Conservation (phyloP, 441 rosid genomes). For the Syzygium syzygioides region DNA sequence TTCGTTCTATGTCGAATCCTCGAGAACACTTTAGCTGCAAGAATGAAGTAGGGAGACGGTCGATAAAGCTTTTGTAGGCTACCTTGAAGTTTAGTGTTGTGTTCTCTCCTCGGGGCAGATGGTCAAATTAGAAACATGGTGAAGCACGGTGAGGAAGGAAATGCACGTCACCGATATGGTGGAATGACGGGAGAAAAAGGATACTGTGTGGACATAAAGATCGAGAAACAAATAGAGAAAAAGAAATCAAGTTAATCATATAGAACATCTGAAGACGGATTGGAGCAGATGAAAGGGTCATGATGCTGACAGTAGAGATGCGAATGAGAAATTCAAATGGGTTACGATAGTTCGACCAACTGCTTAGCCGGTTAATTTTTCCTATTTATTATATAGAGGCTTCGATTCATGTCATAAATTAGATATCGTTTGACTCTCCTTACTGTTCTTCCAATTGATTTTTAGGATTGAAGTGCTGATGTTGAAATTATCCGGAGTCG, state of each 20-base stretch:
- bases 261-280: neutral
- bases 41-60: neutral
- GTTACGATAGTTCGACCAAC: neutral
- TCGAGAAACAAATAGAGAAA: too few relatives aligned
- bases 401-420: neutral
- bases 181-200: neutral
- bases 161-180: neutral
- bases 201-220: too few relatives aligned
- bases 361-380: neutral
- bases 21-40: neutral
- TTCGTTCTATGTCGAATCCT: neutral
- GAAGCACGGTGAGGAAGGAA: neutral
- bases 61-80: neutral
- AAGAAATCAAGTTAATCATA: too few relatives aligned
- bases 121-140: too few relatives aligned
- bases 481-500: fast-evolving
- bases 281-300: neutral
- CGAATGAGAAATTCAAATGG: too few relatives aligned
- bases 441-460: neutral
- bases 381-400: neutral
- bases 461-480: neutral
- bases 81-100: neutral
- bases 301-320: neutral
- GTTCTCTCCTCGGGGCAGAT: neutral
- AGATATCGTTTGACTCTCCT: neutral